These are phyloP conservation scores for Dissophora ornata DNA, from an alignment of 192 early-diverging fungal genomes.

Conservation along the genomic window DNA sequence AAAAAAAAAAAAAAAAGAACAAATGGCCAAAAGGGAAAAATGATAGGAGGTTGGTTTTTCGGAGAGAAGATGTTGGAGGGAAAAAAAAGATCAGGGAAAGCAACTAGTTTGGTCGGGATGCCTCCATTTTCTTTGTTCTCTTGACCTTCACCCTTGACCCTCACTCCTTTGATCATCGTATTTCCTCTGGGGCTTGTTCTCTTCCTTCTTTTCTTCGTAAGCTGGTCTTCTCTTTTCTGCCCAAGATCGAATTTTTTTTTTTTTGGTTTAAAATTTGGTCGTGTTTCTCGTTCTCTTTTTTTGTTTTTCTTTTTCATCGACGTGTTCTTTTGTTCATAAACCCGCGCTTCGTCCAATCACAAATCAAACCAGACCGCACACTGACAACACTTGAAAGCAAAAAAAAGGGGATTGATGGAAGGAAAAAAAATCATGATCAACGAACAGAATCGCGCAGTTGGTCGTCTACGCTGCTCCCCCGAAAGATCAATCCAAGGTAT, in stretches of 20 bases:
- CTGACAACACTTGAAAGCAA: conserved; percentile 10
- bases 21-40: conserved; percentile 5
- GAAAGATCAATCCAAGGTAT: conserved; percentile 10
- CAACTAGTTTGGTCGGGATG: conserved; percentile 55
- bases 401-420: conserved; percentile 1
- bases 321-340: not conserved
- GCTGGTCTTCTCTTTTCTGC: not conserved
- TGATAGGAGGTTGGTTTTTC: not conserved
- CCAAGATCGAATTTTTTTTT: not conserved
- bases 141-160: too few relatives aligned
- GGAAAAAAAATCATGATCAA: conserved; percentile 15
- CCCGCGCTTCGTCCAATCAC: not conserved
- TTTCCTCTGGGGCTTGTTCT: not conserved
- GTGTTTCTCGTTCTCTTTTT: conserved; percentile 21
- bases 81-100: conserved; percentile 9
- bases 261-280: conserved; percentile 26
- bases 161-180: not conserved
- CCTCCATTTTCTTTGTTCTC: conserved; percentile 10
- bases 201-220: not conserved
- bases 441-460: conserved; percentile 24
- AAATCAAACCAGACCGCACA: not conserved
- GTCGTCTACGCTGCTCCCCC: conserved; percentile 25
- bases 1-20: conserved; percentile 22
- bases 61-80: conserved; percentile 4
- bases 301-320: conserved; percentile 9